These are phyloP conservation scores for Coelastrella sp. DNA, from an alignment of 139 green algal genomes.

Conservation along the genomic window DNA sequence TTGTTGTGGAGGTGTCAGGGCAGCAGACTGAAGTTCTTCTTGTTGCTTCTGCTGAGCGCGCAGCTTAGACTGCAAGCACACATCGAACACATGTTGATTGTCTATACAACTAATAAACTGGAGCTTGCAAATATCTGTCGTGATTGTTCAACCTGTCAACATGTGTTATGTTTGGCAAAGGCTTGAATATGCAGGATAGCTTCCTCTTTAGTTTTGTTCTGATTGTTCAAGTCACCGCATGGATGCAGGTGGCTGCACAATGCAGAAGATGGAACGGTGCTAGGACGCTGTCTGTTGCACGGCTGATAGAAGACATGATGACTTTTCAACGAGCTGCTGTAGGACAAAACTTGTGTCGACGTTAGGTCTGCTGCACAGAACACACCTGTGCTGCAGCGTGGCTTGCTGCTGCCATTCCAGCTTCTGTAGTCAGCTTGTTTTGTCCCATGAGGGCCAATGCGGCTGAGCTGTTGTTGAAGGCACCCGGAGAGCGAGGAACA, in stretches of 20 bases:
- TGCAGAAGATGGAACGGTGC: no score
- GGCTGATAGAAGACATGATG: no score
- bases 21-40: slow-evolving; percentile 21
- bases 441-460: slow-evolving; percentile 27
- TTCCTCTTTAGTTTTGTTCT: no score
- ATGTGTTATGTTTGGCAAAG: no score
- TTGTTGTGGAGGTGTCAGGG: slow-evolving; percentile 23
- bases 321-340: background rate
- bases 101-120: no score
- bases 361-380: no score
- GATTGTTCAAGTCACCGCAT: no score
- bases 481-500: background rate
- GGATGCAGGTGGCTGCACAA: no score
- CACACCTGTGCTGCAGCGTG: slow-evolving; percentile 14
- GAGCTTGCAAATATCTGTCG: background rate
- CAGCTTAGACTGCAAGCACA: slow-evolving; percentile 16
- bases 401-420: slow-evolving; percentile 16
- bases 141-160: background rate
- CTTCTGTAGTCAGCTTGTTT: slow-evolving; percentile 29
- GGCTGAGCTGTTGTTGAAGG: background rate
- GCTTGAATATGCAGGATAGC: no score
- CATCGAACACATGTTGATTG: background rate
- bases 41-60: background rate
- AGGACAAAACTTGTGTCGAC: background rate
- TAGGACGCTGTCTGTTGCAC: no score